Base-by-base conservation (phyloP, 2,329 filamentous ascomycete species). In the Periglandula ipomoeae region DNA sequence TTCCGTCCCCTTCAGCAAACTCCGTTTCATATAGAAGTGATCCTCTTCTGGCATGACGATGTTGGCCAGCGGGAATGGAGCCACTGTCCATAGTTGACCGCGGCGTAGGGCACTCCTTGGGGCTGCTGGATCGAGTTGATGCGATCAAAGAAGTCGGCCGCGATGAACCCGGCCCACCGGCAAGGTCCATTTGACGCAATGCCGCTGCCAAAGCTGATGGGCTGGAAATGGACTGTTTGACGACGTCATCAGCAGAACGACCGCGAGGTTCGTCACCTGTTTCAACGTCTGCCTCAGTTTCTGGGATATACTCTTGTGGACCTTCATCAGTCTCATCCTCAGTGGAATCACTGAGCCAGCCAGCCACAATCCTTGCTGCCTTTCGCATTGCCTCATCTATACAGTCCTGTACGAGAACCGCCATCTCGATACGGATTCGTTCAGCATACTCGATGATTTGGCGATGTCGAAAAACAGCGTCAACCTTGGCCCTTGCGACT, bases 401-500 rank as follows among this genome's bases (percentile, higher is more conserved):
- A 63, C 93, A 98, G 58, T 96, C 89, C 60, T 97, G 89, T 2
- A 98, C 91, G 50, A 96, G 75, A 23, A 94, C 80, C 24, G 91
- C 86, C 59, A 96, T 95, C 60, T 98, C 93, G 42, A 96, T 79
- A 4, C 94, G 87, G 54, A 98, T 95, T 27, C 94, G 84, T 68
- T 98, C 93, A 0, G 90, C 84, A 63, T 98, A 98, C 64, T 98
- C 93, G 27, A 98, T 83, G 45, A 97, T 95, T 58, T 85, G 84
- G 45, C 91, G 84, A 65, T 97, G 89, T 30, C 93, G 86, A 55
- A 94, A 82, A 6, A 97, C 87, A 4, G 91, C 87, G 59, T 98
- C 93, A 2, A 97, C 87, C 64, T 98, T 98, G 40, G 85, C 79
- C 59, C 83, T 87, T 23, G 90, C 87, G 35, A 89, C 79, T 59